Base-by-base conservation (phyloP, 83 land plant species). In the Picea abies region DNA sequence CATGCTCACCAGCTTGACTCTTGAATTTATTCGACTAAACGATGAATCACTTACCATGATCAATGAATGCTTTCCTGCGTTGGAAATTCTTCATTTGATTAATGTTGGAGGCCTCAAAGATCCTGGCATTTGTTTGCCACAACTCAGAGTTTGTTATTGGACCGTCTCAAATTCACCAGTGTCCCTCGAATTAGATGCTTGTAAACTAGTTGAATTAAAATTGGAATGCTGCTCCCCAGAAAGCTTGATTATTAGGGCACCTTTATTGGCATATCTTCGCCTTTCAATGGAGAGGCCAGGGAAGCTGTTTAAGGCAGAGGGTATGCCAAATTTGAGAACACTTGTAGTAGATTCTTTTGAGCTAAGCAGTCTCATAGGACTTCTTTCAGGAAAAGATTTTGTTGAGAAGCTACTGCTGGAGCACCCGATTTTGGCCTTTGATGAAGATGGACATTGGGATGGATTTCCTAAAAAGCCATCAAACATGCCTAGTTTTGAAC, bases 71-170 rank as follows among this genome's bases (percentile, higher is more conserved):
- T 88, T 88, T 64, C 87, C 87, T 41, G 81, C 71, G 62, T 66
- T 85, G 69, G 67, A 79, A 83, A 80, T 71, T 41, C 83, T 88
- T 4, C 72, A 85, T 64, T 81, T 88, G 84, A 79, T 83, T 29
- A 81, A 84, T 26, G 87, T 88, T 69, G 90, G 87, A 49, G 87
- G 87, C 1, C 84, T 88, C 67, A 83, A 79, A 52, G 80, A 85
- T 22, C 90, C 87, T 29, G 83, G 47, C 63, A 81, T 88, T 68
- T 71, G 60, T 47, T 84, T 88, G 52, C 39, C 60, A 81, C 85
- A 88, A 60, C 90, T 88, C 26, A 88, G 72, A 69, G 68, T 65
- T 63, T 88, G 85, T 72, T 82, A 80, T 17, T 85, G 90, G 87
- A 83, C 82, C 2, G 76, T 83, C 4, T 85, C 90, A 25, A 88